These are phyloP conservation scores for Ascochyta pisi DNA, from an alignment of 2,329 filamentous ascomycete genomes.

Conservation along the genomic window DNA sequence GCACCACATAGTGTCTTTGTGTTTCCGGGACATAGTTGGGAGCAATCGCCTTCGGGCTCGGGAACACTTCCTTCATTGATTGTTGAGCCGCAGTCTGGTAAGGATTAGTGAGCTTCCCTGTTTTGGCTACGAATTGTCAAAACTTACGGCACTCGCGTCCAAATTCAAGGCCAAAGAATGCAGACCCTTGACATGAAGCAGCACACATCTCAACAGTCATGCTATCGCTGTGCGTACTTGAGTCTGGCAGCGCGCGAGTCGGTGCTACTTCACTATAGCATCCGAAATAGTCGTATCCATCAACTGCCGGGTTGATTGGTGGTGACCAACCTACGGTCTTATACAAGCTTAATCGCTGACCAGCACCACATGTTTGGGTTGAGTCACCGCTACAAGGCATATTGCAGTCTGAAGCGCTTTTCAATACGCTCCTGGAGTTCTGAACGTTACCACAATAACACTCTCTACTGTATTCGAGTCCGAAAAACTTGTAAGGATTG, in stretches of 20 bases:
- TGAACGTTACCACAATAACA: conserved; percentile 31
- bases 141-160: conserved; percentile 28
- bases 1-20: conserved; percentile 30
- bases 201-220: conserved; percentile 48
- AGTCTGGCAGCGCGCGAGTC: conserved; percentile 40
- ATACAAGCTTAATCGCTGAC: conserved; percentile 40
- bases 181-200: conserved; percentile 34
- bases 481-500: conserved; percentile 30
- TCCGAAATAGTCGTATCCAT: conserved; percentile 42
- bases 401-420: conserved; percentile 28
- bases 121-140: neutral
- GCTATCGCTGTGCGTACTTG: conserved; percentile 37
- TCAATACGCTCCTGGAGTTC: conserved; percentile 19
- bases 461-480: conserved; percentile 30
- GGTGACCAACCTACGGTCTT: conserved; percentile 46
- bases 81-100: conserved; percentile 29
- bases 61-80: conserved; percentile 20
- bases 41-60: conserved; percentile 24
- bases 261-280: conserved; percentile 50
- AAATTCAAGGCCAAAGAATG: conserved; percentile 50
- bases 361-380: conserved; percentile 27
- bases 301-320: conserved; percentile 26
- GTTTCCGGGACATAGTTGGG: conserved; percentile 27
- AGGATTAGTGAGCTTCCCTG: neutral
- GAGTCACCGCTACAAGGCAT: conserved; percentile 30